Evolutionary conservation across 805 yeast species (phyloP).

Genomic region (Candida suzukii): DNA sequence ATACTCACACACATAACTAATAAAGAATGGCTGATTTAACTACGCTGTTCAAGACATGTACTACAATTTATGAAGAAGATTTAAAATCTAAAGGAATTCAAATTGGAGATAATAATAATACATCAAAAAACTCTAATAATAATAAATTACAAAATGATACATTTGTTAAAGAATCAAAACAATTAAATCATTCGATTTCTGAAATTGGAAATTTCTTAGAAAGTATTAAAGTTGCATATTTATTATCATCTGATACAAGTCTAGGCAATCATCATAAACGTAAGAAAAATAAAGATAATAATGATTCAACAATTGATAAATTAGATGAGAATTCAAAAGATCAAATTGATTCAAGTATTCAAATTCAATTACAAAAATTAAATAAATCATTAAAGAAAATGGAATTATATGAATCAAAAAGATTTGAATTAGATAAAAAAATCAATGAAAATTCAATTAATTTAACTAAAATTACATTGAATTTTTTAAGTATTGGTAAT

Average conservation of each 20-base stretch:
- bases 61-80: conserved; percentile 33
- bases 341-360: conserved; percentile 47
- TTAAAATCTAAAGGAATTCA: conserved; percentile 2
- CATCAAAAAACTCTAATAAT: conserved; percentile 2
- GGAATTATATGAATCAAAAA: conserved; percentile 44
- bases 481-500: conserved; percentile 25
- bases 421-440: conserved; percentile 22
- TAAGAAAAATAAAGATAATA: conserved; percentile 13
- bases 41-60: conserved; percentile 41
- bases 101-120: too few relatives aligned
- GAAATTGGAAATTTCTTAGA: conserved; percentile 27
- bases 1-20: background rate
- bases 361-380: conserved; percentile 43
- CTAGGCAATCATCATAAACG: conserved; percentile 12
- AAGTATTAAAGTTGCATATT: conserved; percentile 28
- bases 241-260: conserved; percentile 18
- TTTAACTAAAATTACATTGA: conserved; percentile 13
- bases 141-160: conserved; percentile 23
- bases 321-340: conserved; percentile 35
- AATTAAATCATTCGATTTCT: conserved; percentile 26
- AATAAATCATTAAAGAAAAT: conserved; percentile 42
- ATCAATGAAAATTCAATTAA: conserved; percentile 13
- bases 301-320: conserved; percentile 20
- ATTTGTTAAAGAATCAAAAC: conserved; percentile 32
- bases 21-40: conserved; percentile 39